Percentiles rank a stretch among this genome's conserved stretches.
phyloP scores from a whole-genome alignment of 441 rosid genomes.

The Breynia disticha region DNA sequence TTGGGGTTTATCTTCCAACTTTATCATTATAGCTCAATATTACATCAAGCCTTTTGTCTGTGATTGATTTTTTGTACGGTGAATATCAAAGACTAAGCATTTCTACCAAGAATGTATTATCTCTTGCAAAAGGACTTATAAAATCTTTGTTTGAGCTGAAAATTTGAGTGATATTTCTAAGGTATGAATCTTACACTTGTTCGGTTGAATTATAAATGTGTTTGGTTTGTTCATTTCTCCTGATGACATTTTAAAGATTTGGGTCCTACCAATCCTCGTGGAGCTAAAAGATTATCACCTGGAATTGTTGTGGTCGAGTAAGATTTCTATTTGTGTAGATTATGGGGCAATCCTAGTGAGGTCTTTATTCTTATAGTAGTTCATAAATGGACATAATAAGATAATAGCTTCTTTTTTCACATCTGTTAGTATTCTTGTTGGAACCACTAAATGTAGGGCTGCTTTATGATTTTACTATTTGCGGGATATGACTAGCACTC shows the following conservation, averaged over 20 bases:
- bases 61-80: too few relatives aligned
- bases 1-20: conserved; percentile 74
- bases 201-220: too few relatives aligned
- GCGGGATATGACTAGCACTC: conserved; percentile 67
- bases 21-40: conserved; percentile 66
- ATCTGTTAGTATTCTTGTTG: too few relatives aligned
- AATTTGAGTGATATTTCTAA: too few relatives aligned
- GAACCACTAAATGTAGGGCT: not conserved
- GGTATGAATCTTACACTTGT: too few relatives aligned
- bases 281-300: conserved; percentile 72
- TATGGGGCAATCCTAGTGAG: conserved; percentile 71
- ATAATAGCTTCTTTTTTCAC: too few relatives aligned
- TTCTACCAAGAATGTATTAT: too few relatives aligned
- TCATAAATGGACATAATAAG: too few relatives aligned
- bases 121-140: too few relatives aligned
- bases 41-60: conserved; percentile 50
- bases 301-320: conserved; percentile 58
- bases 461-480: conserved; percentile 20
- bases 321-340: conserved; percentile 58
- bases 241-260: conserved; percentile 33
- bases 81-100: too few relatives aligned
- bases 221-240: too few relatives aligned
- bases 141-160: too few relatives aligned
- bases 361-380: conserved; percentile 12
- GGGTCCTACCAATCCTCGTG: conserved; percentile 82